These are phyloP conservation scores for Eutypa lata DNA, from an alignment of 2,329 filamentous ascomycete species.

Conservation along the genomic window DNA sequence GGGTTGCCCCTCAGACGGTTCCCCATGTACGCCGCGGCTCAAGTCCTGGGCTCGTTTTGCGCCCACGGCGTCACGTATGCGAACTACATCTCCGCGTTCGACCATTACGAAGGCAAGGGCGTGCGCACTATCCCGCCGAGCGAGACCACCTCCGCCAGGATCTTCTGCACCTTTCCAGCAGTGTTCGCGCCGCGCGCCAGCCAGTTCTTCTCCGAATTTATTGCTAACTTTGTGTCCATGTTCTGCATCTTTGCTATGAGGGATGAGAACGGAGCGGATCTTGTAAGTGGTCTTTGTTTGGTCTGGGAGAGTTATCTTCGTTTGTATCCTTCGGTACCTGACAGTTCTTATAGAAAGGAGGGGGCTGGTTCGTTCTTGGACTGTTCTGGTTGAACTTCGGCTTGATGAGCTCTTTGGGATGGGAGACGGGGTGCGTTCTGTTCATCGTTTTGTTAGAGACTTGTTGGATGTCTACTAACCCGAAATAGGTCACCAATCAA, in stretches of 20 bases:
- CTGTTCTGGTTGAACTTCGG: slow-evolving; percentile 73
- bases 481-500: slow-evolving; percentile 52
- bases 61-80: slow-evolving; percentile 57
- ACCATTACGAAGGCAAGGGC: slow-evolving; percentile 55
- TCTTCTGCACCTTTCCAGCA: slow-evolving; percentile 73
- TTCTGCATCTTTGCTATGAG: slow-evolving; percentile 66
- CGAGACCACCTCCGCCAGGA: slow-evolving; percentile 60
- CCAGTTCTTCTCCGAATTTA: slow-evolving; percentile 70
- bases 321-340: background rate
- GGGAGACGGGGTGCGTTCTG: slow-evolving; percentile 67
- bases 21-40: slow-evolving; percentile 64
- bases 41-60: slow-evolving; percentile 64
- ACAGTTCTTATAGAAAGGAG: slow-evolving; percentile 44
- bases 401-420: slow-evolving; percentile 70
- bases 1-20: slow-evolving; percentile 67
- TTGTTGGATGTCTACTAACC: background rate
- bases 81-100: slow-evolving; percentile 71
- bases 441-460: background rate
- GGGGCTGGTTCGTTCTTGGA: slow-evolving; percentile 53
- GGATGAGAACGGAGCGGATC: slow-evolving; percentile 44
- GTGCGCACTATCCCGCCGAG: slow-evolving; percentile 60
- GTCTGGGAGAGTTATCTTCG: background rate
- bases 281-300: slow-evolving; percentile 4
- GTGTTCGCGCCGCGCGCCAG: slow-evolving; percentile 62
- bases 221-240: slow-evolving; percentile 65